A percentile compares a stretch with the other conserved stretches of the same genome.
Conservation (phyloP, 805 yeast species). For the Candida endomychidarum region DNA sequence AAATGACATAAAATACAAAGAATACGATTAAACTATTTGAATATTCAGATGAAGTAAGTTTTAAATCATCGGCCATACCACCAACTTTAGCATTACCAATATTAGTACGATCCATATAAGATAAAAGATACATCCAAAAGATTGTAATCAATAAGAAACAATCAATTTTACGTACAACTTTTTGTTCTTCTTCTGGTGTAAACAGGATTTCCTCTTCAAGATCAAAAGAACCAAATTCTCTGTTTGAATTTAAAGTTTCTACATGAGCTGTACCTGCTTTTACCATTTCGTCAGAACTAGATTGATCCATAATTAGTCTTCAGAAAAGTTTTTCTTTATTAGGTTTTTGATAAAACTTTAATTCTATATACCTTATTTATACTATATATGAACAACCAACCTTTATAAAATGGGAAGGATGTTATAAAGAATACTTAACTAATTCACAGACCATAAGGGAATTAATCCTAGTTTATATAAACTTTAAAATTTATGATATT, state of each 20-base stretch:
- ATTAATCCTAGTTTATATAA: neutral
- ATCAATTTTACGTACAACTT: constrained; percentile 3
- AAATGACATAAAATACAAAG: constrained; percentile 14
- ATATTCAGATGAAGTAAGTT: constrained; percentile 11
- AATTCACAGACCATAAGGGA: neutral
- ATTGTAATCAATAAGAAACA: constrained; percentile 1
- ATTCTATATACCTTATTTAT: too few relatives aligned
- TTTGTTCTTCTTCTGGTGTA: constrained; percentile 10
- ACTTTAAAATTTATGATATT: neutral
- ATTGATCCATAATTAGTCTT: constrained; percentile 2
- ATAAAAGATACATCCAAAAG: constrained; percentile 12
- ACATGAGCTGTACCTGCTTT: constrained; percentile 7
- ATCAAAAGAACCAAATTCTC: neutral
- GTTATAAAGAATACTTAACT: neutral
- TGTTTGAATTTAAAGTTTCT: constrained; percentile 2
- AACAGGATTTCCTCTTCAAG: constrained; percentile 7
- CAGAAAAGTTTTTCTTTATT: too few relatives aligned
- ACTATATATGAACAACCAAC: neutral
- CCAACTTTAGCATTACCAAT: constrained; percentile 17
- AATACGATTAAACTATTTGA: constrained; percentile 13
- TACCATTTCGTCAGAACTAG: constrained; percentile 6
- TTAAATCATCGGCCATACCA: constrained; percentile 11
- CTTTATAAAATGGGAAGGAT: neutral
- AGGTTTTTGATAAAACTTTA: too few relatives aligned
- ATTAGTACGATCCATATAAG: constrained; percentile 16